A percentile compares a stretch with the other conserved stretches of the same genome.
phyloP scores from a whole-genome alignment of 108 stramenopile genomes.

The Nitzschia sp. region DNA sequence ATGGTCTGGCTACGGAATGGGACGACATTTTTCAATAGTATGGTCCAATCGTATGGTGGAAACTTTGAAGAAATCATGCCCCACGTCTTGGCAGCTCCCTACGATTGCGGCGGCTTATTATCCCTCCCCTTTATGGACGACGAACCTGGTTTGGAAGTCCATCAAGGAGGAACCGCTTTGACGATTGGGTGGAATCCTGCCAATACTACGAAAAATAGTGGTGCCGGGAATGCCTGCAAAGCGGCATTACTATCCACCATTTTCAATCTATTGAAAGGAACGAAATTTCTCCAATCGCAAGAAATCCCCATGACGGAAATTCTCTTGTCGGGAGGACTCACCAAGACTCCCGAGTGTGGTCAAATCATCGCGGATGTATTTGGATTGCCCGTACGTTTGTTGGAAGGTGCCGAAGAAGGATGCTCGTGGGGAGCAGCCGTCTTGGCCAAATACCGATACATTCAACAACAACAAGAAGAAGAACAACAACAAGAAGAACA shows the following conservation, averaged over 20 bases:
- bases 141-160: constrained; percentile 43
- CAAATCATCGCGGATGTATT: constrained; percentile 58
- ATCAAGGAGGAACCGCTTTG: constrained; percentile 34
- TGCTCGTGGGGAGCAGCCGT: constrained; percentile 50
- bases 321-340: constrained; percentile 44
- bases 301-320: constrained; percentile 20
- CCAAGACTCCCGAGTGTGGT: constrained; percentile 49
- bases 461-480: background rate
- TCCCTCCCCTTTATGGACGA: constrained; percentile 59
- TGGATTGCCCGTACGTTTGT: constrained; percentile 30
- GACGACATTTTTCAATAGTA: constrained; percentile 49
- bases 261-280: constrained; percentile 49
- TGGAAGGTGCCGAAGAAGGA: constrained; percentile 48
- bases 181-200: constrained; percentile 40
- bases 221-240: constrained; percentile 40
- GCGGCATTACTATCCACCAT: constrained; percentile 46
- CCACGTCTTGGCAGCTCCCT: constrained; percentile 29
- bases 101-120: constrained; percentile 52
- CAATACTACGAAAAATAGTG: constrained; percentile 23
- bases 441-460: constrained; percentile 36
- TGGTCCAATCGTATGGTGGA: constrained; percentile 30
- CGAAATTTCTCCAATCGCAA: constrained; percentile 22
- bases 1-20: constrained; percentile 59
- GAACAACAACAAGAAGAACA: no score
- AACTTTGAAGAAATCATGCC: constrained; percentile 39